These are phyloP conservation scores for Cryphonectria nitschkei DNA, from an alignment of 2,329 filamentous ascomycete genomes.

Conservation along the genomic window DNA sequence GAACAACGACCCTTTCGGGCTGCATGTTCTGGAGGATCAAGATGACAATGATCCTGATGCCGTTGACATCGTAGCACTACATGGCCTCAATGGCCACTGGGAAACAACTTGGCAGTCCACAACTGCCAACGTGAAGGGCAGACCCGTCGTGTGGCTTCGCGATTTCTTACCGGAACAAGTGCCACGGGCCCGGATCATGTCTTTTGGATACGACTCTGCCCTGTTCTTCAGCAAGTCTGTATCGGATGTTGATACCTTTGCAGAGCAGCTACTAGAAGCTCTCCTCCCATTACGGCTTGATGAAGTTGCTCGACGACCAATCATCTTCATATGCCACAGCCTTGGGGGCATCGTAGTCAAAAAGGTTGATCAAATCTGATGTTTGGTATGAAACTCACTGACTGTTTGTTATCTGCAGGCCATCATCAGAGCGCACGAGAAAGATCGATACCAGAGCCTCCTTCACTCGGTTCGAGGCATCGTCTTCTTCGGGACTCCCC, in stretches of 20 bases:
- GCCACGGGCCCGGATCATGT: constrained; percentile 29
- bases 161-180: constrained; percentile 25
- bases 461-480: constrained; percentile 13
- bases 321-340: constrained; percentile 37
- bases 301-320: constrained; percentile 27
- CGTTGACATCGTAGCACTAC: constrained; percentile 19
- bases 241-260: constrained; percentile 17
- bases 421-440: constrained; percentile 18
- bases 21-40: constrained; percentile 14
- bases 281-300: constrained; percentile 26
- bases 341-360: constrained; percentile 38
- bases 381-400: neutral
- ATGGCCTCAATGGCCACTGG: constrained; percentile 21
- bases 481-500: constrained; percentile 21
- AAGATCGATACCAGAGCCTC: constrained; percentile 13
- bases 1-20: constrained; percentile 4
- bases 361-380: constrained; percentile 29
- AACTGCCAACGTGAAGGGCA: constrained; percentile 4
- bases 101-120: constrained; percentile 21
- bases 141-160: constrained; percentile 15
- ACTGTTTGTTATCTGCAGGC: neutral
- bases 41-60: constrained; percentile 16
- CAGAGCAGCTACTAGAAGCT: constrained; percentile 15
- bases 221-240: constrained; percentile 25
- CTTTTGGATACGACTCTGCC: constrained; percentile 28